Base-by-base conservation (phyloP, 2,329 filamentous ascomycete species). In the Diaporthe longicolla region DNA sequence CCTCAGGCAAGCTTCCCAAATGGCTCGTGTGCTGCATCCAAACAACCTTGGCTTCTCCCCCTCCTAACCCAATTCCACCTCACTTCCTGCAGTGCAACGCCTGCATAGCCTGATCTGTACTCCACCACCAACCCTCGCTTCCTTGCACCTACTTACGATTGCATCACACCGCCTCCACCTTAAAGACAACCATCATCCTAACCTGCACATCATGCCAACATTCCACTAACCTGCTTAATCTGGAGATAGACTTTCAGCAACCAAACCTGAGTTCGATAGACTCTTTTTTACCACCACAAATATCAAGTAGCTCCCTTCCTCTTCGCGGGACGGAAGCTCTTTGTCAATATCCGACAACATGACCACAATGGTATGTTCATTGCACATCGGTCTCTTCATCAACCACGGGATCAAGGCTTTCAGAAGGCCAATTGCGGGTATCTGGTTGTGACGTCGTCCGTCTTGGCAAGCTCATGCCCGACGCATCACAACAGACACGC, bases 341-440 rank as follows among this genome's bases (percentile, higher is more conserved):
- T 21, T n/a, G 24, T 29, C 73, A 75, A 71, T 50, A 70, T 29
- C 76, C 70, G 77, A 76, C 79, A 85, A 79, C 52, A 88, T 88
- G 87, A 88, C 87, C 76, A 88, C 87, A 75, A 88, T 88, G 87
- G 87, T 88, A 85, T 76, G 86, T 78, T 37, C 19, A 15, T 48
- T 48, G 10, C 70, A 17, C 57, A 19, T 19, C 15, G 32, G n/a
- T 70, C 59, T 43, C 13, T 48, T 9, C 32, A 10, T 21, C 63
- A 13, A 37, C 15, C 4, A n/a, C 37, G 9, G 13, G n/a, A 13
- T 50, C 8, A n/a, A 61, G 32, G 35, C 19, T 57, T n/a, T 40
- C 15, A 4, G 3, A 54, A 17, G 6, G 26, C 55, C 24, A 19
- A 10, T 11, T n/a, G 24, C 35, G 43, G 45, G 19, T 45, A 4